Base-by-base conservation (phyloP, 2,329 filamentous ascomycete genomes). In the Ceratocystis diversiconidia region DNA sequence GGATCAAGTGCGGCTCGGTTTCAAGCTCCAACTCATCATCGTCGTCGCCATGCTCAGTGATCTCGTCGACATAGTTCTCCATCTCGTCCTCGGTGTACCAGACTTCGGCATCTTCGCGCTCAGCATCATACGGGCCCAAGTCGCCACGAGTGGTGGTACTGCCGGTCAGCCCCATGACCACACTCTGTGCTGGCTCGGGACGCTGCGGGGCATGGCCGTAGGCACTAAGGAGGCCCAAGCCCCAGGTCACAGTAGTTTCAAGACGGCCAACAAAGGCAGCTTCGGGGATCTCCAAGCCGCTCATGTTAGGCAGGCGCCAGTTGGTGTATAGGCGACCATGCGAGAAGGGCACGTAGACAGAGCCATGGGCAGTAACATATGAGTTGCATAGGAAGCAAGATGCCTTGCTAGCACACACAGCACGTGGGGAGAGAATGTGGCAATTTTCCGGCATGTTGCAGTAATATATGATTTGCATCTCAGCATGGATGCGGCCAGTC, bases 341-440 rank as follows among this genome's bases (percentile, higher is more conserved):
- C 1, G 72, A 75, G 50, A 71, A 72, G 2, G 78, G 76, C 1
- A 75, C 75, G 55, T 76, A 68, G 48, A 78, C 76, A 50, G 72
- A 73, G 2, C 75, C 74, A 66, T 80, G 76, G 15, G 75, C 69
- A 1, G 68, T 63, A n/a, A 82, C 74, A 67, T 81, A 77, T 5
- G 75, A 70, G 62, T 80, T 77, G 70, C 79, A 82, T 0, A 82
- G 73, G 69, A 77, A 81, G 69, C 79, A 82, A 1, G 79, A 76
- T 63, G 78, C 75, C 66, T 82, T 82, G 72, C 75, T 78, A 2
- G 79, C 78, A 64, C 75, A 75, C 5, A 82, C 76, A 2, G 79
- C 73, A 19, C 78, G 74, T 7, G 78, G 77, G 36, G 69, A 72
- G 10, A 69, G 68, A 0, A 66, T 63, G 0, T 67, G n/a, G 2